A percentile compares a stretch with the other conserved stretches of the same genome.
These are phyloP conservation scores for Ceratocystis lukuohia DNA, from an alignment of 2,329 filamentous ascomycete genomes.

Conservation along the genomic window DNA sequence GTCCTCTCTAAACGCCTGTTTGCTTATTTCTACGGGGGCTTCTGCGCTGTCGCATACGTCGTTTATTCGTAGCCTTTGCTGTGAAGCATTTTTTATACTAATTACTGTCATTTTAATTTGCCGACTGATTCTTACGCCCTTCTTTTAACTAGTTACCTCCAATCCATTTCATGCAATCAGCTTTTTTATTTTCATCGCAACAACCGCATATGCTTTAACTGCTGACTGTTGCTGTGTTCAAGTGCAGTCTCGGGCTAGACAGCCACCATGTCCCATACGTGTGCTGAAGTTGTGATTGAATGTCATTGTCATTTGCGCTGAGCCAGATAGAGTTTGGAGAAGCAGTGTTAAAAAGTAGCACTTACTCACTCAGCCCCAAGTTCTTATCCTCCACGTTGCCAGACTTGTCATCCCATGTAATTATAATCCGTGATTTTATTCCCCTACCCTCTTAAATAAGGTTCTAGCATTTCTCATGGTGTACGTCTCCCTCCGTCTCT, in stretches of 20 bases:
- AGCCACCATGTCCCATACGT: not conserved
- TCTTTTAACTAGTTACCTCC: not conserved
- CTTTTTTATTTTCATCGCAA: not conserved
- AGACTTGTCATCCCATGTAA: too few species aligned
- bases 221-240: not conserved
- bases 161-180: not conserved
- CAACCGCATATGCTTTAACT: not conserved
- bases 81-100: too few species aligned
- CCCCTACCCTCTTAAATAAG: too few species aligned
- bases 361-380: too few species aligned
- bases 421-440: too few species aligned
- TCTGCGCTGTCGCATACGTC: not conserved
- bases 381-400: too few species aligned
- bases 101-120: not conserved
- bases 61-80: not conserved
- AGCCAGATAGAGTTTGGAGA: too few species aligned
- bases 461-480: too few species aligned
- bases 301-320: too few species aligned
- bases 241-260: not conserved
- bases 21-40: not conserved
- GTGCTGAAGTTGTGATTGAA: too few species aligned
- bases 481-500: too few species aligned
- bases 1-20: not conserved
- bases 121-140: accelerated
- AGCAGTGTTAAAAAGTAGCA: too few species aligned